Conservation (phyloP, 495 filamentous ascomycete genomes). For the Aspergillus sclerotiicarbonarius region DNA sequence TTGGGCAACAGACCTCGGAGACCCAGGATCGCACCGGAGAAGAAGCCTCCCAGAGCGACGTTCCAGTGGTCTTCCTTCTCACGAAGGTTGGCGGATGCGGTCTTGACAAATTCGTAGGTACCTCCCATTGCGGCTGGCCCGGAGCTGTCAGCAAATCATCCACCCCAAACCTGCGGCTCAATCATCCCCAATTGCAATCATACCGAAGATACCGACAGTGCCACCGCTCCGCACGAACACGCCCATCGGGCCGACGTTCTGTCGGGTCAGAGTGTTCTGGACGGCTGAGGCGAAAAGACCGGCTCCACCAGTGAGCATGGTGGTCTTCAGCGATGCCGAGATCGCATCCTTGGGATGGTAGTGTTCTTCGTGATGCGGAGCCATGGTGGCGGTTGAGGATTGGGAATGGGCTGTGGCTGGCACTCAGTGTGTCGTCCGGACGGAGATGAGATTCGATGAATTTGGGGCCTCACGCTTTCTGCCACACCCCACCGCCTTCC, state of each 20-base stretch:
- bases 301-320: conserved; percentile 59
- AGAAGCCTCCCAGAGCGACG: conserved; percentile 68
- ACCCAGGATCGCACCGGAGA: conserved; percentile 67
- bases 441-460: conserved; percentile 18
- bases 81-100: conserved; percentile 73
- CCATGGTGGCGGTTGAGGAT: conserved; percentile 42
- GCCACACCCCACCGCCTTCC: conserved; percentile 30
- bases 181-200: conserved; percentile 12
- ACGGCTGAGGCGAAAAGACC: conserved; percentile 73
- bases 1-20: conserved; percentile 51
- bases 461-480: conserved; percentile 34
- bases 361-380: conserved; percentile 47
- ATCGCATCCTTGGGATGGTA: conserved; percentile 84
- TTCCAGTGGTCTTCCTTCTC: conserved; percentile 72
- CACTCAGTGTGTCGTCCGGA: conserved; percentile 22
- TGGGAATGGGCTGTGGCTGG: conserved; percentile 22
- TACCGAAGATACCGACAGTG: conserved; percentile 67
- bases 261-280: conserved; percentile 78
- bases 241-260: conserved; percentile 72
- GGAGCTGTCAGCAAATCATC: conserved; percentile 21
- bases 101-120: conserved; percentile 72
- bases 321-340: conserved; percentile 59
- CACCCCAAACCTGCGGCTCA: neutral
- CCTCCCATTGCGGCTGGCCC: conserved; percentile 72
- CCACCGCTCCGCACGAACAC: conserved; percentile 71